Evolutionary conservation across 139 green algal species (phyloP).

Genomic region (Picochlorum costavermella): DNA sequence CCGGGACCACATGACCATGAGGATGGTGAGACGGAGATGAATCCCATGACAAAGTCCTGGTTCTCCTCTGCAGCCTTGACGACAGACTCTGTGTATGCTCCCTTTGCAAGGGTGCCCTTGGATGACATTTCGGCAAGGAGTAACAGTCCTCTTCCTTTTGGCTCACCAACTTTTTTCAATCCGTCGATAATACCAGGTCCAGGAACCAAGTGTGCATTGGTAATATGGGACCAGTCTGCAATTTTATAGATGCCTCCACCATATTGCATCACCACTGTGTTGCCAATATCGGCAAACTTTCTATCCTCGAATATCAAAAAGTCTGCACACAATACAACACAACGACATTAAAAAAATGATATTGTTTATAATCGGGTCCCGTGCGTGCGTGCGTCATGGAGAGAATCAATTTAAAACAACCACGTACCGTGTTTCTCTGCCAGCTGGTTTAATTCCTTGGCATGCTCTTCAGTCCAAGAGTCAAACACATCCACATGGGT

Average conservation of each 20-base stretch:
- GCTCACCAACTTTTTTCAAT: constrained; percentile 56
- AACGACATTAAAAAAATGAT: not conserved
- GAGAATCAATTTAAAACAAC: not conserved
- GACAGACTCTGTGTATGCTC: constrained; percentile 79
- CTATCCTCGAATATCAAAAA: constrained; percentile 99
- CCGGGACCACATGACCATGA: constrained; percentile 55
- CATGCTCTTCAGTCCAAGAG: constrained; percentile 41
- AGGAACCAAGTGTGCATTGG: constrained; percentile 92
- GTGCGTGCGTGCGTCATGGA: not conserved
- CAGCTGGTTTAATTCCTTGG: constrained; percentile 43
- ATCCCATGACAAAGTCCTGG: constrained; percentile 98
- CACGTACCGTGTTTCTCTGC: constrained; percentile 75
- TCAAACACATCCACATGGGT: constrained; percentile 96
- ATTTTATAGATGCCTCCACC: constrained; percentile 79
- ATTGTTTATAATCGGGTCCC: not conserved
- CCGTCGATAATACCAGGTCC: constrained; percentile 96
- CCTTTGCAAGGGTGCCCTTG: constrained; percentile 84
- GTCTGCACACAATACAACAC: constrained; percentile 41
- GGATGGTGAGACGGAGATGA: constrained; percentile 86
- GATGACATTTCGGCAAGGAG: constrained; percentile 93
- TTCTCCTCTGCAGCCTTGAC: constrained; percentile 63
- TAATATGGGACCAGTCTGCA: constrained; percentile 95
- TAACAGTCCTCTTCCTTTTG: constrained; percentile 55
- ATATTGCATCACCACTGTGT: constrained; percentile 93
- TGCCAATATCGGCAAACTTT: constrained; percentile 99